These are phyloP conservation scores for Panellus pusillus DNA, from an alignment of 768 basidiomycete species.

Conservation along the genomic window DNA sequence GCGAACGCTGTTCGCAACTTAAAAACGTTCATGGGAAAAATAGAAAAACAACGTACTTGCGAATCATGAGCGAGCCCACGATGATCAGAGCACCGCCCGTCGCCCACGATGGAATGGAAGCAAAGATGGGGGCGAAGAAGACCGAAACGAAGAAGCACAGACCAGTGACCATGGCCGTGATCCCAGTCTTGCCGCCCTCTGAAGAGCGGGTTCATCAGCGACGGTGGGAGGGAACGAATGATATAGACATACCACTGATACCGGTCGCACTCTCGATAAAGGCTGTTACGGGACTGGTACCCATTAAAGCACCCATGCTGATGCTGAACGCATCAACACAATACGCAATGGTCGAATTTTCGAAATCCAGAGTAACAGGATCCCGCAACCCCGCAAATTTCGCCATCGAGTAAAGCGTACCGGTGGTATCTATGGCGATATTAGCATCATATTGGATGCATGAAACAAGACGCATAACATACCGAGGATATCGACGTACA, in stretches of 20 bases:
- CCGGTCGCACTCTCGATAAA: slow-evolving; percentile 84
- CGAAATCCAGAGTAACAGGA: slow-evolving; percentile 83
- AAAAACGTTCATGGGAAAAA: neutral
- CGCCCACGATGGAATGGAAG: slow-evolving; percentile 84
- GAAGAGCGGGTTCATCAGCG: neutral
- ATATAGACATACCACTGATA: slow-evolving; percentile 54
- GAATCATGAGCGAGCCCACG: slow-evolving; percentile 87
- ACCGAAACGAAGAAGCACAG: slow-evolving; percentile 79
- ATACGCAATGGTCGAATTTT: slow-evolving; percentile 79
- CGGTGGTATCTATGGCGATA: slow-evolving; percentile 47
- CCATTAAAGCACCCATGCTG: slow-evolving; percentile 77
- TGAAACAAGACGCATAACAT: slow-evolving; percentile 21
- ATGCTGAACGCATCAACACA: slow-evolving; percentile 82
- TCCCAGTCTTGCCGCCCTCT: slow-evolving; percentile 88
- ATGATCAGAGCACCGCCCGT: slow-evolving; percentile 85
- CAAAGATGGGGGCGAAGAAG: slow-evolving; percentile 89
- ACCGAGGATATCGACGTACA: slow-evolving; percentile 87
- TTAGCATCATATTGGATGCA: neutral
- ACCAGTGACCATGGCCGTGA: slow-evolving; percentile 73
- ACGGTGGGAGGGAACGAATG: neutral
- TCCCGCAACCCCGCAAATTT: slow-evolving; percentile 89
- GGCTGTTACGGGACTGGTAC: slow-evolving; percentile 79
- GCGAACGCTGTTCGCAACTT: slow-evolving; percentile 47
- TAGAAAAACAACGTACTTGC: slow-evolving; percentile 52
- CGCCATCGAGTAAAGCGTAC: slow-evolving; percentile 89